A percentile compares a stretch with the other conserved stretches of the same genome.
Conservation (phyloP, 805 yeast species). For the Lachancea waltii region DNA sequence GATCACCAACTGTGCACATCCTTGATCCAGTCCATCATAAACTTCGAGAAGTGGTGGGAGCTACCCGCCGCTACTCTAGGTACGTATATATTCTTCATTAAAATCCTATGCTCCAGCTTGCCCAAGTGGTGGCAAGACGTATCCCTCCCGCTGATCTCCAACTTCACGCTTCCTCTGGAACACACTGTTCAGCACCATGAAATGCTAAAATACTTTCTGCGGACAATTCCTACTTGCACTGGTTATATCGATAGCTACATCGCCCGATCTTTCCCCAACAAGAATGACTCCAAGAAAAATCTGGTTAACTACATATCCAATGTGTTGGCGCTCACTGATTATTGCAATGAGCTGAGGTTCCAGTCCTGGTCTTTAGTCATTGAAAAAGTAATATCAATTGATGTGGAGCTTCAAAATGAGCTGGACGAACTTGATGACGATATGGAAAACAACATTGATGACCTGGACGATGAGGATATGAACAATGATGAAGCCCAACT, state of each 20-base stretch:
- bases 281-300: constrained; percentile 49
- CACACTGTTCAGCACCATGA: constrained; percentile 52
- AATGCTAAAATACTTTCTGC: constrained; percentile 55
- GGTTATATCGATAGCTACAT: constrained; percentile 54
- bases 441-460: constrained; percentile 50
- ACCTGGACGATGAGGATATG: constrained; percentile 32
- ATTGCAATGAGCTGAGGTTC: constrained; percentile 69
- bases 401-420: constrained; percentile 86
- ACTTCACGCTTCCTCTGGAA: constrained; percentile 39
- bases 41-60: constrained; percentile 54
- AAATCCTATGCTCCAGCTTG: constrained; percentile 72
- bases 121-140: constrained; percentile 91
- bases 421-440: constrained; percentile 79
- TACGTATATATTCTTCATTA: constrained; percentile 62
- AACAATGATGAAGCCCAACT: constrained; percentile 25
- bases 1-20: constrained; percentile 45
- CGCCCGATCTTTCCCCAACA: constrained; percentile 69
- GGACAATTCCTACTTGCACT: constrained; percentile 76
- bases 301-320: constrained; percentile 62
- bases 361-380: constrained; percentile 74
- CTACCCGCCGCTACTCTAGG: constrained; percentile 39
- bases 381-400: constrained; percentile 77
- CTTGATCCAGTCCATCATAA: constrained; percentile 56
- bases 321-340: constrained; percentile 50
- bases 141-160: constrained; percentile 57